Evolutionary conservation across 2,329 filamentous ascomycete genomes (phyloP), one percentile per base, ranked within the genome.

Genomic region (Seiridium cupressi): DNA sequence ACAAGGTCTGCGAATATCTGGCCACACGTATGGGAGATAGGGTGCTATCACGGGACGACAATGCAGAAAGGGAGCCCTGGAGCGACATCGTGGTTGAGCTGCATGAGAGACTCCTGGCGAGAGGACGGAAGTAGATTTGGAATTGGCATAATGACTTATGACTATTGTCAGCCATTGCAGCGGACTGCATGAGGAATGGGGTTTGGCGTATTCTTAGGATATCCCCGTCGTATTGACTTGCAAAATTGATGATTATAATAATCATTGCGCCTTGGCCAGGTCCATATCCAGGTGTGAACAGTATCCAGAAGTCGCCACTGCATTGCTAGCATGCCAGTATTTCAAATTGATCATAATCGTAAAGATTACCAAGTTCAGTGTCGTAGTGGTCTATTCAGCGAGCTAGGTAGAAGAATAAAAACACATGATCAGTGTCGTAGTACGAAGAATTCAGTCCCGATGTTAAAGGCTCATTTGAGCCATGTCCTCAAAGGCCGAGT

Each of bases 1-100:
- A 80, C 55, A 93, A 91, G 74, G 88, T 95, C 79, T 79, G 77
- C n/a, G 89, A 92, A 59, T 93, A 90, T 65, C 70, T 95, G 63
- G 73, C 77, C 10, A 81, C 82, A 42, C 80, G 82, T 71, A 76
- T 89, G 68, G 74, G 79, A 51, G 65, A 68, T n/a, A 66, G 57
- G n/a, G 69, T 73, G 62, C 72, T 60, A 63, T 72, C 64, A 61
- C 71, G 60, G 65, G 72, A 66, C 65, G 75, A 77, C 61, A 69
- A 70, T 5, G 69, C 63, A 7, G 68, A 66, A n/a, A 61, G 61
- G 4, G 71, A 75, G 61, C 73, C 71, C 11, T 89, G 86, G 86
- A 81, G 80, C 59, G 79, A 81, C 63, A 80, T 81, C 10, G 68
- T 88, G 13, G 74, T 81, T 18, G 85, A 88, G 68, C 70, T 89